Base-by-base conservation (phyloP, 345 rosid species). In the Rhodomyrtus tomentosa region DNA sequence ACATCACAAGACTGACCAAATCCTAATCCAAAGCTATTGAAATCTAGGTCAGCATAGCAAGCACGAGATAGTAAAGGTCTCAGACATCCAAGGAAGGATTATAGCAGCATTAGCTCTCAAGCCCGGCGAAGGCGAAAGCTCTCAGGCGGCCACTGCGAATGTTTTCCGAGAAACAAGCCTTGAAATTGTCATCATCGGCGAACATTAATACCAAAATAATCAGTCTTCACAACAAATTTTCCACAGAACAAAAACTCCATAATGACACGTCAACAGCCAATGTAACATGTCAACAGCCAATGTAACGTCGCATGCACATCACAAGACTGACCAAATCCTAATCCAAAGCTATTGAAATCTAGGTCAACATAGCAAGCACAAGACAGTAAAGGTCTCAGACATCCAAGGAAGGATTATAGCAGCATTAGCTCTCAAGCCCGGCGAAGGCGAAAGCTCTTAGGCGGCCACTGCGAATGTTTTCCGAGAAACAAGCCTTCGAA, bases 41-140 rank as follows among this genome's bases (percentile, higher is more conserved):
- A 36, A 68, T 36, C 79, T 9, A 4, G 14, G 79, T 68, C 1
- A 68, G 4, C 24, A 68, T 18, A 68, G 25, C 25, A 40, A 62
- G 45, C 4, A 68, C 1, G 9, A 36, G 42, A 8, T 18, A 42
- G 5, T n/a, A 12, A 68, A 32, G 45, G 45, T 84, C 55, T 90
- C 90, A 90, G 89, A 87, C 91, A 92, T 89, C 92, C 95, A 91
- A 92, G 94, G 95, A 92, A 92, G 93, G 92, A 92, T 85, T 79
- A n/a, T 12, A 86, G 81, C 94, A 55, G 87, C 95, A 93, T 22
- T 3, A 90, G 84, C 95, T 91, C 94, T 92, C 95, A 91, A 91
- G 92, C 92, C 92, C 10, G 88, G 88, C 85, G 24, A 68, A 68
- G 76, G 76, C 76, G 76, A 68, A 68, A 68, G 45, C 76, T 68